Conservation (phyloP, 305 asterid species). For the Andrographis paniculata region DNA sequence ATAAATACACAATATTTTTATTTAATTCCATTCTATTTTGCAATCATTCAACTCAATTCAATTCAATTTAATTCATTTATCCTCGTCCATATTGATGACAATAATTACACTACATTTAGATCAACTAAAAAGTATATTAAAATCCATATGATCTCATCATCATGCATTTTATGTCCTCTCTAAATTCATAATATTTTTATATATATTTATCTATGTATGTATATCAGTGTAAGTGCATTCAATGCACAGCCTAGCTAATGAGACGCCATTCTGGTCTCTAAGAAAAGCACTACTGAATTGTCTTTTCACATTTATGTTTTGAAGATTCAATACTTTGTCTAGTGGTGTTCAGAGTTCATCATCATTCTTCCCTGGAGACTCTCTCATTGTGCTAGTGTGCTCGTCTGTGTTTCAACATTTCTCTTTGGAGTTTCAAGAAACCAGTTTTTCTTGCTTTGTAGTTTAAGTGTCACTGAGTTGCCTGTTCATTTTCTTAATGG, state of each 20-base stretch:
- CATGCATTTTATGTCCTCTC: neutral
- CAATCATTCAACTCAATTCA: constrained; percentile 25
- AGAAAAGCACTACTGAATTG: constrained; percentile 27
- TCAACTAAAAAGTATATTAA: neutral
- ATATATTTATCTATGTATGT: constrained; percentile 1
- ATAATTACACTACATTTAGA: constrained; percentile 21
- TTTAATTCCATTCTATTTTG: constrained; percentile 11
- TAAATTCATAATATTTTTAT: constrained; percentile 16
- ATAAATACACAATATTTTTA: too few species aligned
- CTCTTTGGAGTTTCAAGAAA: constrained; percentile 1
- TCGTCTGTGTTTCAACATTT: neutral
- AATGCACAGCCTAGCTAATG: constrained; percentile 39
- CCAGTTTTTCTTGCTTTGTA: neutral
- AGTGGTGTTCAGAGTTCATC: constrained; percentile 11
- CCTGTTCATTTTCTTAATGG: constrained; percentile 36
- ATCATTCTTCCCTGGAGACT: neutral
- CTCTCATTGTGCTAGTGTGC: neutral
- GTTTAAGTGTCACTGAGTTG: neutral
- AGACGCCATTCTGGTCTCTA: constrained; percentile 25
- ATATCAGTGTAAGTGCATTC: constrained; percentile 32
- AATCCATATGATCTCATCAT: neutral
- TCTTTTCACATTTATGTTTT: constrained; percentile 43
- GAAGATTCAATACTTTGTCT: constrained; percentile 7
- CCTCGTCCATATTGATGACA: constrained; percentile 33
- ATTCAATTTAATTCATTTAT: constrained; percentile 9